A percentile compares a stretch with the other conserved stretches of the same genome.
phyloP scores from a whole-genome alignment of 2,329 filamentous ascomycete genomes.

The Bimuria novae-zelandiae region DNA sequence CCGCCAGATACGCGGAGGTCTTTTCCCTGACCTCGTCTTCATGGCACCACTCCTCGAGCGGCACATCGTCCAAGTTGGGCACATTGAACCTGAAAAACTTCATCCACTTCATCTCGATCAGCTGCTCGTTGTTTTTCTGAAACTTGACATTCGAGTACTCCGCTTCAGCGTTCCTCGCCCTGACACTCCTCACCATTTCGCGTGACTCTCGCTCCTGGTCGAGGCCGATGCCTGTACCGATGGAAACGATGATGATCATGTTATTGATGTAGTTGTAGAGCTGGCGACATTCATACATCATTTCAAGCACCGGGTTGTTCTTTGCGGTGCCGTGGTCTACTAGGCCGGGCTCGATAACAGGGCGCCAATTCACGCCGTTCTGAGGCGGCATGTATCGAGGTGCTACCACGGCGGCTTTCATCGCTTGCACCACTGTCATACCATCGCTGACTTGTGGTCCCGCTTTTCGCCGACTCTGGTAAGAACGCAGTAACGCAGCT shows the following conservation, averaged over 20 bases:
- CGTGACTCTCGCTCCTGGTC: constrained; percentile 21
- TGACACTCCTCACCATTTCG: constrained; percentile 36
- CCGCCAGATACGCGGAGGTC: constrained; percentile 32
- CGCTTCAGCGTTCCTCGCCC: constrained; percentile 26
- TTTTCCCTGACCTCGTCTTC: constrained; percentile 34
- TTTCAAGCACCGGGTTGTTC: constrained; percentile 39
- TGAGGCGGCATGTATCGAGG: constrained; percentile 28
- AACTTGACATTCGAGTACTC: constrained; percentile 27
- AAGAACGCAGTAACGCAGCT: constrained; percentile 37
- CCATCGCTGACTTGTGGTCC: constrained; percentile 33
- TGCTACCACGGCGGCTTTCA: constrained; percentile 30
- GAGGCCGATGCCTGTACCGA: constrained; percentile 32
- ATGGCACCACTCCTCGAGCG: constrained; percentile 36
- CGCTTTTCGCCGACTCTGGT: constrained; percentile 35
- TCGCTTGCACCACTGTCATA: constrained; percentile 33
- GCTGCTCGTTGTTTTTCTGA: constrained; percentile 25
- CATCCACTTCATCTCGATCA: constrained; percentile 37
- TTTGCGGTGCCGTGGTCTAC: constrained; percentile 39
- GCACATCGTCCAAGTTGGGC: constrained; percentile 29
- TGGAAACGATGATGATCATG: constrained; percentile 37
- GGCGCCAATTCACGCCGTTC: constrained; percentile 18
- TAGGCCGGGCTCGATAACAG: constrained; percentile 34
- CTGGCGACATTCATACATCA: constrained; percentile 37
- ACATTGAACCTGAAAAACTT: constrained; percentile 42
- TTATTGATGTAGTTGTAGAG: constrained; percentile 38